Evolutionary conservation across 2,329 filamentous ascomycete species (phyloP), one percentile per base, ranked within the genome.

Genomic region (Colletotrichum aenigma): DNA sequence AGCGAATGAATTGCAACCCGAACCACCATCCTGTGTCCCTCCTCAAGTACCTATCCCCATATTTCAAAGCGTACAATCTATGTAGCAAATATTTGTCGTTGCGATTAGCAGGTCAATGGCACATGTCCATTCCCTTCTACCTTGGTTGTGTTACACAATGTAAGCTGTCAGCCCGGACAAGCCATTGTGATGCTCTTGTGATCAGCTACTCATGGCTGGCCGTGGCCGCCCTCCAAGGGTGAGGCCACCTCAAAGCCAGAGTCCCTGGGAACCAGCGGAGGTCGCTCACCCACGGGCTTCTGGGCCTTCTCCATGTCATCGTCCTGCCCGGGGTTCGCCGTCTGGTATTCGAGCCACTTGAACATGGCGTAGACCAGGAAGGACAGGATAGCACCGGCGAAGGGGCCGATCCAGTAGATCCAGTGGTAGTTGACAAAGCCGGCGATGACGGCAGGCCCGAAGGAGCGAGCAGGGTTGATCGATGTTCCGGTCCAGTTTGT

Each of bases 401-500:
- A 26, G n/a, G 82, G 78, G 2, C 78, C 78, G 8, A 79, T 18
- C 78, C 83, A 84, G 82, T 89, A 90, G 80, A 90, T 89, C 88
- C 88, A 90, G 74, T 89, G 87, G 80, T 89, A 88, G 21, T 79
- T 78, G 5, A 82, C 80, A 78, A 89, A 89, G 8, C 48, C 43
- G 1, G 81, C 81, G 66, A 88, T 80, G 32, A 88, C 86, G 32
- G 85, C 87, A 4, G 88, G 88, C 2, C 89, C 89, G 67, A 90
- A 86, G 0, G 88, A 88, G 58, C 88, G 84, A 2, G 87, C 88
- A 6, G 88, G 88, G 79, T 90, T 90, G 79, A 90, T 83, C 15
- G 84, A 85, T 6, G 86, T 87, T 36, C 86, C 86, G 1, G 88
- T 89, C 77, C 84, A 89, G 77, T 86, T 86, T 30, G 87, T 86